Evolutionary conservation across 75 land plant species (phyloP).

Genomic region (Cupressus sempervirens): DNA sequence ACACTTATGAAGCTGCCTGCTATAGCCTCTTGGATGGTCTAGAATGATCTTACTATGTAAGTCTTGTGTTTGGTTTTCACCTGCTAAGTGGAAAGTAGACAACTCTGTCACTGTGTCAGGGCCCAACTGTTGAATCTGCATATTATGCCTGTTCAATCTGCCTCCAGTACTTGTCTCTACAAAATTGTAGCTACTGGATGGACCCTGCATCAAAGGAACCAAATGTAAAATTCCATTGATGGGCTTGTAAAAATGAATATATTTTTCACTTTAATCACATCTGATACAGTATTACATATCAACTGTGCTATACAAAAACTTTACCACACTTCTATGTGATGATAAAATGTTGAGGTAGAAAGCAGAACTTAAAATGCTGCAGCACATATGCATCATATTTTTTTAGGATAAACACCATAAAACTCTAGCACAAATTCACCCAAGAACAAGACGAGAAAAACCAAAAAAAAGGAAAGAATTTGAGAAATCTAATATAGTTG

Average conservation of each 20-base stretch:
- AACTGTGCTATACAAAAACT: not conserved
- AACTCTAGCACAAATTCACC: too few relatives aligned
- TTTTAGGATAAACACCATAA: not conserved
- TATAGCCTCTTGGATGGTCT: slow-evolving; percentile 81
- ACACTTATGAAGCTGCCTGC: slow-evolving; percentile 91
- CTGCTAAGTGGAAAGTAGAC: slow-evolving; percentile 64
- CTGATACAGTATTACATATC: not conserved
- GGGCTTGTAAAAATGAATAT: not conserved
- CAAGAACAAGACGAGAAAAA: too few relatives aligned
- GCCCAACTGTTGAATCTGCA: slow-evolving; percentile 85
- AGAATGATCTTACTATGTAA: slow-evolving; percentile 79
- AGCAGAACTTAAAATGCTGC: not conserved
- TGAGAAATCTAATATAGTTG: too few relatives aligned
- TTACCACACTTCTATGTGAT: not conserved
- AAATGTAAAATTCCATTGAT: not conserved
- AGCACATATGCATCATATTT: not conserved
- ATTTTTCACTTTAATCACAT: not conserved
- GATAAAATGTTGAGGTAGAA: not conserved
- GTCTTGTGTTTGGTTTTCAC: slow-evolving; percentile 77
- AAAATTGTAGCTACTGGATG: slow-evolving; percentile 67
- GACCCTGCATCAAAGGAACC: slow-evolving; percentile 42
- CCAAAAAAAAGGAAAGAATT: too few relatives aligned
- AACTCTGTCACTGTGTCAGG: slow-evolving; percentile 87
- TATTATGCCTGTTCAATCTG: slow-evolving; percentile 86
- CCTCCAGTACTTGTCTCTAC: slow-evolving; percentile 82